Evolutionary conservation across 352 stramenopile species (phyloP).

Genomic region (Globisporangium spiculum): DNA sequence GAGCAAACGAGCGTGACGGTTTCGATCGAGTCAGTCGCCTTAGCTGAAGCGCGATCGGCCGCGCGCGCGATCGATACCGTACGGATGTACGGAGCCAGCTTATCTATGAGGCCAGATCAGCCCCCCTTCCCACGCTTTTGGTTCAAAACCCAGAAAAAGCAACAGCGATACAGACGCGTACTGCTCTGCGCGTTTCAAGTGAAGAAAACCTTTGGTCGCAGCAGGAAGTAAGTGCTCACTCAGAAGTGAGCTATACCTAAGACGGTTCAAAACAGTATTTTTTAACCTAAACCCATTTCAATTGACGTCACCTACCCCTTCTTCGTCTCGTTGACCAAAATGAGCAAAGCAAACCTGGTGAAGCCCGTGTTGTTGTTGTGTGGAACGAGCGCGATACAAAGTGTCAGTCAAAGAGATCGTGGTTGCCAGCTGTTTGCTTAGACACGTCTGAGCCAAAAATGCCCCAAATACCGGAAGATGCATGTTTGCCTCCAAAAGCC

Average conservation of each 20-base stretch:
- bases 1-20: background rate
- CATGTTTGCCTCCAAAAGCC: background rate
- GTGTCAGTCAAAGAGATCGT: background rate
- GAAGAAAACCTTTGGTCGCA: background rate
- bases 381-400: background rate
- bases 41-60: background rate
- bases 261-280: background rate
- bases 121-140: background rate
- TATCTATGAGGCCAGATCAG: background rate
- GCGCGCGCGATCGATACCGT: background rate
- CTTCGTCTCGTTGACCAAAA: background rate
- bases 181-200: background rate
- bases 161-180: background rate
- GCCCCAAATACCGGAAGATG: background rate
- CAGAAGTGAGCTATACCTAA: background rate
- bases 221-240: background rate
- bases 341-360: background rate
- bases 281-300: background rate
- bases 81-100: background rate
- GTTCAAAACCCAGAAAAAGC: background rate
- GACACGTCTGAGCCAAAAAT: background rate
- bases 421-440: background rate
- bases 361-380: background rate
- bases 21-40: slow-evolving; percentile 2
- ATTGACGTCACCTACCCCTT: background rate